These are phyloP conservation scores for Aureobasidium mangrovei DNA, from an alignment of 2,329 filamentous ascomycete genomes.

Conservation along the genomic window DNA sequence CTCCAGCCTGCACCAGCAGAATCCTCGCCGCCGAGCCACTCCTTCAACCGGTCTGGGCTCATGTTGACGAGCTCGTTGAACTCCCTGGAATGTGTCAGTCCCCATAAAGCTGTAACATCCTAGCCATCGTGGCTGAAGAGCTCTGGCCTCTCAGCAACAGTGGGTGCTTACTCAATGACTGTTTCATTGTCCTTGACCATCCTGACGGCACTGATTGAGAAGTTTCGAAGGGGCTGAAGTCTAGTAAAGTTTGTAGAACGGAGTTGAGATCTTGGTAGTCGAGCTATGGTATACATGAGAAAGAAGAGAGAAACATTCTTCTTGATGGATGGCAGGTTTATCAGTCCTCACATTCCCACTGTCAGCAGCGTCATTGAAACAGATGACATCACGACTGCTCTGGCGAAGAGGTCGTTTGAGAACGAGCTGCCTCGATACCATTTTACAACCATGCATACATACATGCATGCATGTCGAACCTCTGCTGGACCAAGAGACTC, in stretches of 20 bases:
- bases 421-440: no score
- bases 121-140: no score
- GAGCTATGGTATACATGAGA: neutral
- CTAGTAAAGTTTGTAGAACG: neutral
- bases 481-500: no score
- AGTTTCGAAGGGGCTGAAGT: neutral
- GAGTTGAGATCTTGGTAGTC: neutral
- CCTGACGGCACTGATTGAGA: constrained; percentile 20
- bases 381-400: neutral
- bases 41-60: constrained; percentile 50
- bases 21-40: constrained; percentile 52
- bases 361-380: neutral
- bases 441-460: no score
- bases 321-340: neutral
- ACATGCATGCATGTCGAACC: no score
- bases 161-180: constrained; percentile 37
- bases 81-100: constrained; percentile 34
- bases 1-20: constrained; percentile 52
- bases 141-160: neutral
- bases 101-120: neutral
- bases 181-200: constrained; percentile 47
- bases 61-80: constrained; percentile 62
- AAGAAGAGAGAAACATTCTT: neutral
- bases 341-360: neutral
- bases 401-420: no score